A percentile compares a stretch with the other conserved stretches of the same genome.
Evolutionary conservation across 176 grass and related monocot species (phyloP).

Genomic region (Juncus inflexus): DNA sequence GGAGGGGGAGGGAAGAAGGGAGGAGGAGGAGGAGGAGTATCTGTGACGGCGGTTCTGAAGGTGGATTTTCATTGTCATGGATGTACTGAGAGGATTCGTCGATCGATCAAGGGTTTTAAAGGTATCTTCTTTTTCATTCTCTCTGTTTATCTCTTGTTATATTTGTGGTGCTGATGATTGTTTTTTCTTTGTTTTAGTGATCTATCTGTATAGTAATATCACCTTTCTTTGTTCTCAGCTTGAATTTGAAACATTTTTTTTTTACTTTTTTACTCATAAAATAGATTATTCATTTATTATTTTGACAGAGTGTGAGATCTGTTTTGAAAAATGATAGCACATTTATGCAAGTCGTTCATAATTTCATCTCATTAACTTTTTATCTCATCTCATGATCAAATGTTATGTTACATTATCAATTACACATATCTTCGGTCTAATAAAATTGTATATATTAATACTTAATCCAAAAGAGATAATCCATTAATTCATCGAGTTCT

Average conservation of each 20-base stretch:
- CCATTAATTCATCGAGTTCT: too few species aligned
- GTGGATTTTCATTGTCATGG: constrained; percentile 86
- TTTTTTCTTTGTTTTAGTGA: not conserved
- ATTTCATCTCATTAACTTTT: too few species aligned
- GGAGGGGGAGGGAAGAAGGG: constrained; percentile 5
- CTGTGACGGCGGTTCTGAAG: constrained; percentile 58
- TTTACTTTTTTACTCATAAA: not conserved
- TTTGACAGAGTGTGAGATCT: too few species aligned
- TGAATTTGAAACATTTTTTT: not conserved
- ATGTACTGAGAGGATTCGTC: constrained; percentile 50
- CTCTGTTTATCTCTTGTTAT: not conserved
- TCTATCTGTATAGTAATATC: not conserved
- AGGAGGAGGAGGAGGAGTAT: constrained; percentile 14
- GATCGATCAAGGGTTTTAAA: constrained; percentile 47
- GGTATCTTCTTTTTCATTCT: constrained; percentile 8
- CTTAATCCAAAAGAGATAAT: not conserved
- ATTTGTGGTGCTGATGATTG: not conserved
- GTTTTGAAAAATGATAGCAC: too few species aligned
- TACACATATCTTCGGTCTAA: too few species aligned
- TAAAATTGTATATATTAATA: too few species aligned
- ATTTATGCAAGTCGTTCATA: too few species aligned
- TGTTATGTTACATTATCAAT: too few species aligned
- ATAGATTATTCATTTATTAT: too few species aligned
- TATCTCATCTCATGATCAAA: too few species aligned
- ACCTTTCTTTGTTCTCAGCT: too few species aligned